A percentile compares a stretch with the other conserved stretches of the same genome.
Evolutionary conservation across 306 rosid genomes (phyloP).

Genomic region (Begonia fuchsioides): DNA sequence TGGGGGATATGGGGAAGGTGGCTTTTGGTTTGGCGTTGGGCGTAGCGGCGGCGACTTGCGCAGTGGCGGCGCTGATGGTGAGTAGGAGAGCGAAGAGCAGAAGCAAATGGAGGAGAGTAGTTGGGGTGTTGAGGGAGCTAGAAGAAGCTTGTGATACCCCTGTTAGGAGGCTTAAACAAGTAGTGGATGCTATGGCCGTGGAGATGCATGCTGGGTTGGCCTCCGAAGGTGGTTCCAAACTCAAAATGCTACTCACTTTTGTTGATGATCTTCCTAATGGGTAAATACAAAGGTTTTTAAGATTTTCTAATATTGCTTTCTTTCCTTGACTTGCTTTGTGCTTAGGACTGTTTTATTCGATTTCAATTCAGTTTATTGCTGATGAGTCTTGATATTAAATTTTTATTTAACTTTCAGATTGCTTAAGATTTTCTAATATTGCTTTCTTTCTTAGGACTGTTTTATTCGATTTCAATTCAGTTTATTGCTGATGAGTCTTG

Average conservation of each 20-base stretch:
- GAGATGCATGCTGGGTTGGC: slow-evolving; percentile 99
- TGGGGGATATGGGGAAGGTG: slow-evolving; percentile 46
- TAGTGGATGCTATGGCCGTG: slow-evolving; percentile 91
- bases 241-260: slow-evolving; percentile 87
- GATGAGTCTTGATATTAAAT: neutral
- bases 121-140: slow-evolving; percentile 49
- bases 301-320: neutral
- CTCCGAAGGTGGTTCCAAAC: slow-evolving; percentile 93
- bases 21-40: slow-evolving; percentile 45
- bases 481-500: slow-evolving; percentile 2
- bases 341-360: neutral
- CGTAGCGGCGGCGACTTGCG: slow-evolving; percentile 59
- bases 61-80: slow-evolving; percentile 66
- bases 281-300: slow-evolving; percentile 21
- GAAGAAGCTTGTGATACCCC: slow-evolving; percentile 59
- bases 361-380: slow-evolving; percentile 1
- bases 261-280: slow-evolving; percentile 83
- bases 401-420: no score
- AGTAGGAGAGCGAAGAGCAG: slow-evolving; percentile 57
- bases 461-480: neutral
- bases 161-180: slow-evolving; percentile 59
- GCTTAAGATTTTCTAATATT: no score
- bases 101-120: slow-evolving; percentile 62
- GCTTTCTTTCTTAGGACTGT: neutral
- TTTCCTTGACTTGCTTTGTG: neutral